Evolutionary conservation across 1,139 yeast species (phyloP), one percentile per base, ranked within the genome.

Genomic region (Hemisphaericaspora xylofermentans): DNA sequence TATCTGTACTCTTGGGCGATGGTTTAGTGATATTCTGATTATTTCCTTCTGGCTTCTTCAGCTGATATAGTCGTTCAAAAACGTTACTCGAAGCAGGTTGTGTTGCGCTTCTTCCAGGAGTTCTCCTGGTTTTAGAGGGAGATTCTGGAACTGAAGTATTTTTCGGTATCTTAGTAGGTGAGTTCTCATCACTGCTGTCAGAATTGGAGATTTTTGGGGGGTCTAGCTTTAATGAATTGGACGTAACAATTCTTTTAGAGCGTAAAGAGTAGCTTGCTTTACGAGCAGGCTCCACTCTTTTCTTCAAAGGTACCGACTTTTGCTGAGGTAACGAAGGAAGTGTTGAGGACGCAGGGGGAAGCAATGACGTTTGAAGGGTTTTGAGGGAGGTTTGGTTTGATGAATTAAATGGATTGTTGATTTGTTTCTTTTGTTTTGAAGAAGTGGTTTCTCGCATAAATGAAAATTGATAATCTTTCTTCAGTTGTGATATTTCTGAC

Each of bases 361-460:
- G 19, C 5, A 40, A 12, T 16, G 37, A 26, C 9, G 44, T n/a
- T n/a, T n/a, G n/a, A n/a, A n/a, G n/a, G n/a, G 42, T 14, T 14
- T 22, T 36, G 16, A 27, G 31, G 25, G 32, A 10, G 21, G 32
- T 7, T 16, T 29, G 32, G 6, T 5, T 31, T 9, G 25, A 6
- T n/a, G 25, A 6, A 12, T 34, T 39, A 29, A 40, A 27, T 7
- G 40, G 42, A n/a, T 38, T 41, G 29, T 38, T 29, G 8, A 29
- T 18, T 35, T 45, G 48, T 39, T 58, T 61, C 45, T 63, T 65
- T 39, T 61, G 63, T 14, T 56, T 42, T 1, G 73, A 66, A 4
- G 72, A 65, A 3, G 71, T 49, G 0, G 74, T 68, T 14, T 64
- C 70, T 36, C 56, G 55, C 74, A 68, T 68, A 41, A 68, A 68